Evolutionary conservation across 257 asterid genomes (phyloP).

Genomic region (Nicotiana otophora): DNA sequence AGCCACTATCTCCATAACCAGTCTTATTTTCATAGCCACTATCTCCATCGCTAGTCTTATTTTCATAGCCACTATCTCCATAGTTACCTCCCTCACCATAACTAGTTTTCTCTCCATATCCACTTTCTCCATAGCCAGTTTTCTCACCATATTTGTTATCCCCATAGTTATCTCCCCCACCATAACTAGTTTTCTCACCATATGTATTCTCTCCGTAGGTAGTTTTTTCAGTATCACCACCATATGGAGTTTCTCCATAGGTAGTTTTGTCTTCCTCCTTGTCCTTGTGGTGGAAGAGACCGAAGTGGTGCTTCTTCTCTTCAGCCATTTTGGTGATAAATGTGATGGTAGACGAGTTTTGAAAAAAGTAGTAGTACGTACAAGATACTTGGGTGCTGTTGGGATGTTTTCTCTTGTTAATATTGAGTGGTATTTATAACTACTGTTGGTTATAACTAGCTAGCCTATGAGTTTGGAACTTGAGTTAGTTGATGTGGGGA

Average conservation of each 20-base stretch:
- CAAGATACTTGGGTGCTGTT: neutral
- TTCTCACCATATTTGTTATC: neutral
- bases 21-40: neutral
- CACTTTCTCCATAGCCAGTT: neutral
- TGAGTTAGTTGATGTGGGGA: neutral
- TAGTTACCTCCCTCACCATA: neutral
- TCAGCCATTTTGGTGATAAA: constrained; percentile 30
- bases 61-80: neutral
- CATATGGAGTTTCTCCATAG: neutral
- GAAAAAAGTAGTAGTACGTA: neutral
- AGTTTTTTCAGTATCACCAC: neutral
- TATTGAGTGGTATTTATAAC: neutral
- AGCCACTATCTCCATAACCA: neutral
- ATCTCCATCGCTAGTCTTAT: neutral
- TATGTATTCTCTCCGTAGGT: neutral
- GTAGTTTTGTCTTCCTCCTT: constrained; percentile 22
- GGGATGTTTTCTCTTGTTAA: neutral
- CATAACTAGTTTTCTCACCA: constrained; percentile 19
- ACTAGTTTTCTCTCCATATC: neutral
- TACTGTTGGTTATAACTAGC: neutral
- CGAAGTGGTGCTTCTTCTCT: constrained; percentile 40
- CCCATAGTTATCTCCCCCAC: neutral
- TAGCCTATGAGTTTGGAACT: neutral
- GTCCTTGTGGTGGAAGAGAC: constrained; percentile 44
- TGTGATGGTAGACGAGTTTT: neutral